Percentiles rank a stretch among this genome's conserved stretches.
Conservation (phyloP, 768 basidiomycete genomes). For the Tulasnella sp. region DNA sequence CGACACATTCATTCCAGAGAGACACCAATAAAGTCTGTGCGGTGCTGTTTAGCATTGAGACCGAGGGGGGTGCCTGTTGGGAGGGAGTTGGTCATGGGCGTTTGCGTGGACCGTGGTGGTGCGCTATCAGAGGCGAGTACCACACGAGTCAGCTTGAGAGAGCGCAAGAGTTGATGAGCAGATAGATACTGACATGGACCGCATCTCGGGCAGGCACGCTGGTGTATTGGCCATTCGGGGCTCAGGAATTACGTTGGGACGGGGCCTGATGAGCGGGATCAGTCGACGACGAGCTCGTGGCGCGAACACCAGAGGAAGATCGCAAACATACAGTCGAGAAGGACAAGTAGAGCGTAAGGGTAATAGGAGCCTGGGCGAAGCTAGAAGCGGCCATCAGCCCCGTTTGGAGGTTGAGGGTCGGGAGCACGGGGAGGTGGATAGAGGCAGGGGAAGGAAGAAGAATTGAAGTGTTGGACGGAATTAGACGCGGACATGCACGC, state of each 20-base stretch:
- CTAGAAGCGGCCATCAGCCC: not conserved
- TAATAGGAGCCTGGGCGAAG: not conserved
- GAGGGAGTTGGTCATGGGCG: not conserved
- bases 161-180: not conserved
- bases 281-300: not conserved
- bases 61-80: slow-evolving; percentile 18
- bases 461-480: not conserved
- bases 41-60: slow-evolving; percentile 36
- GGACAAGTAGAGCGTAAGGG: slow-evolving; percentile 6
- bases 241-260: slow-evolving; percentile 21
- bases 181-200: slow-evolving; percentile 4
- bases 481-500: not conserved
- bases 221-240: not conserved
- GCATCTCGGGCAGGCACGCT: slow-evolving; percentile 28
- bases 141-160: not conserved
- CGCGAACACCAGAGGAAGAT: not conserved
- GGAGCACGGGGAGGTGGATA: no score
- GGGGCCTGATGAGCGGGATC: not conserved
- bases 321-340: not conserved
- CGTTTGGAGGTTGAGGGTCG: slow-evolving; percentile 1
- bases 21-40: slow-evolving; percentile 58
- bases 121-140: not conserved
- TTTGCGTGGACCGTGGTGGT: not conserved
- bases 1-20: slow-evolving; percentile 72
- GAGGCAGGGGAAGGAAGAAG: no score